Evolutionary conservation across 176 grass and related monocot genomes (phyloP), one percentile per base, ranked within the genome.

Genomic region (Puya raimondii): DNA sequence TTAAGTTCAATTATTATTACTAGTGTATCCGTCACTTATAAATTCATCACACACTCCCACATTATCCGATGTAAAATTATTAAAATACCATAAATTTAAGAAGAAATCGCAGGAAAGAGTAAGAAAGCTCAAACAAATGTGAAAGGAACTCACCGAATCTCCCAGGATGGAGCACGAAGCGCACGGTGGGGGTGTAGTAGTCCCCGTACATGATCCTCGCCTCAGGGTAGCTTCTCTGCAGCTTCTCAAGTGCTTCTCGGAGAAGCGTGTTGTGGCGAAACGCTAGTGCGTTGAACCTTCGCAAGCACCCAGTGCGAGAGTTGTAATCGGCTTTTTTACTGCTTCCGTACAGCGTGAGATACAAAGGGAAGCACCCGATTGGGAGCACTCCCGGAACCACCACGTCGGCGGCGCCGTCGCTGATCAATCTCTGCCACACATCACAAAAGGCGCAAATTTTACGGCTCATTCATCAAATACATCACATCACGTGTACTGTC

Each of bases 161-260:
- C 11, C 48, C 5, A 26, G 93, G 93, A 73, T 66, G 63, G 16
- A 73, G 50, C 3, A 84, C 76, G 48, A 96, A 96, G 26, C 89
- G 83, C 86, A 96, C 85, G 15, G 71, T 74, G 3, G 89, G 80
- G 18, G 80, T 91, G 86, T 89, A 96, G 75, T 85, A 87, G 63
- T 96, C 88, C 0, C 88, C 93, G 22, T 92, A 96, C 80, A 91
- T 91, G 79, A 96, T 81, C 70, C 85, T 87, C 7, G 80, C 84
- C 70, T 81, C 70, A 1, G 93, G 88, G 67, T 89, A 82, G 73
- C 92, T 96, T 61, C 66, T 80, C 70, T 83, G 93, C 23, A 96
- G 86, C 49, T 9, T 73, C 27, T 83, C 67, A 53, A 96, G 69
- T 51, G 89, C 80, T 29, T 79, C 79, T 65, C 81, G 83, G 50